Evolutionary conservation across 495 filamentous ascomycete species (phyloP).

Genomic region (Penicillium chermesinum): DNA sequence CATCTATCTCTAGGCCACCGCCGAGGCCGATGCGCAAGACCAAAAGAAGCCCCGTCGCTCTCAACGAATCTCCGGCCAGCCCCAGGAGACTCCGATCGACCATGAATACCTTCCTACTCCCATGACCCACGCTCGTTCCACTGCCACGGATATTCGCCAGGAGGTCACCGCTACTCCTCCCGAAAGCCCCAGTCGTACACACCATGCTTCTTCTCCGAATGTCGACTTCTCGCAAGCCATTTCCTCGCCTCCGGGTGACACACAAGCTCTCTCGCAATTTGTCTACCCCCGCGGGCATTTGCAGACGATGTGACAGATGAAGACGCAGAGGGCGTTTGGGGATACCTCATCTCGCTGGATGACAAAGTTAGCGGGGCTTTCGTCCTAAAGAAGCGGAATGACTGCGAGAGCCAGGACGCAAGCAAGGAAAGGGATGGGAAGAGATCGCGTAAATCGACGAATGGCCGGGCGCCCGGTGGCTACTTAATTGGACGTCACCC

Average conservation of each 20-base stretch:
- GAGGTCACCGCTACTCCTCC: conserved; percentile 70
- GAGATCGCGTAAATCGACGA: conserved; percentile 28
- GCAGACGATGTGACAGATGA: conserved; percentile 80
- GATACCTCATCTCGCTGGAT: conserved; percentile 82
- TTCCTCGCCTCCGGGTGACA: conserved; percentile 61
- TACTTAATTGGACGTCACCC: conserved; percentile 90
- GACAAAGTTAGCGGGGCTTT: conserved; percentile 61
- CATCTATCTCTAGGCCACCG: conserved; percentile 27
- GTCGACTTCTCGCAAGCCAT: conserved; percentile 60
- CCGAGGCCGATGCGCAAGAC: conserved; percentile 38
- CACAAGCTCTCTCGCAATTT: conserved; percentile 71
- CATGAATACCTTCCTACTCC: conserved; percentile 77
- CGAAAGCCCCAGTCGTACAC: conserved; percentile 54
- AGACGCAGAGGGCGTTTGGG: conserved; percentile 84
- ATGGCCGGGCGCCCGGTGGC: conserved; percentile 62
- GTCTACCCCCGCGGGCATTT: conserved; percentile 67
- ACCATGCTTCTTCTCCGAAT: conserved; percentile 46
- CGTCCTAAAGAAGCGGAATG: conserved; percentile 63
- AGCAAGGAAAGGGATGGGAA: conserved; percentile 36
- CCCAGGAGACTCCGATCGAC: conserved; percentile 54
- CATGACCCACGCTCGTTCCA: conserved; percentile 62
- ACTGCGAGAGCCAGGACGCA: conserved; percentile 52
- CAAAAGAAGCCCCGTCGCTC: conserved; percentile 51
- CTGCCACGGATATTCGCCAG: conserved; percentile 58
- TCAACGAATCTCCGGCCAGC: conserved; percentile 48